Evolutionary conservation across 2,329 filamentous ascomycete genomes (phyloP).

Genomic region (Xylariaceae sp.): DNA sequence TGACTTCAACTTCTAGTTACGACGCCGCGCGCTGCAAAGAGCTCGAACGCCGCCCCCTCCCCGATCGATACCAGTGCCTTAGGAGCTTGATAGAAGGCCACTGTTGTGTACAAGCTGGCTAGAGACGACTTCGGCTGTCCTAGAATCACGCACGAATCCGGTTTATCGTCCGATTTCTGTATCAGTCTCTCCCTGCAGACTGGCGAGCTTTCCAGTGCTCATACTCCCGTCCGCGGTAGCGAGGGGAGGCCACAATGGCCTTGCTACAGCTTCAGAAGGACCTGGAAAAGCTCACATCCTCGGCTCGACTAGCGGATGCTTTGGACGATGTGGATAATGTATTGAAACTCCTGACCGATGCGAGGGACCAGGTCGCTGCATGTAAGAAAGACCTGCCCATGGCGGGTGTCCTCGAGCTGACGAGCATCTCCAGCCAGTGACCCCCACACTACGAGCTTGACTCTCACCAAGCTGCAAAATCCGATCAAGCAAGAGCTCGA

Average conservation of each 20-base stretch:
- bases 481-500: constrained; percentile 78
- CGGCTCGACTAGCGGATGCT: constrained; percentile 60
- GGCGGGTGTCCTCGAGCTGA: too few species aligned
- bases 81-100: too few species aligned
- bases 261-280: constrained; percentile 60
- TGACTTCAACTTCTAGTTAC: too few species aligned
- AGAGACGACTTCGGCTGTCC: too few species aligned
- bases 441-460: constrained; percentile 62
- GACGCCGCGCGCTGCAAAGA: too few species aligned
- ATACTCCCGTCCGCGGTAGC: background rate
- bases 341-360: constrained; percentile 67
- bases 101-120: too few species aligned
- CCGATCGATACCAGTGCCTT: too few species aligned
- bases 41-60: too few species aligned
- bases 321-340: constrained; percentile 76
- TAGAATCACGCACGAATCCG: too few species aligned
- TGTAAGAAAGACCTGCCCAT: constrained; percentile 48
- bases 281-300: constrained; percentile 62
- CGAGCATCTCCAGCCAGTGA: constrained; percentile 38
- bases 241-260: constrained; percentile 27
- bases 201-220: too few species aligned
- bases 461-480: constrained; percentile 77
- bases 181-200: too few species aligned
- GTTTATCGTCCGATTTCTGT: too few species aligned
- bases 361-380: constrained; percentile 64